Conservation (phyloP, 139 green algal species). For the Chlamydomonas sphaeroides region DNA sequence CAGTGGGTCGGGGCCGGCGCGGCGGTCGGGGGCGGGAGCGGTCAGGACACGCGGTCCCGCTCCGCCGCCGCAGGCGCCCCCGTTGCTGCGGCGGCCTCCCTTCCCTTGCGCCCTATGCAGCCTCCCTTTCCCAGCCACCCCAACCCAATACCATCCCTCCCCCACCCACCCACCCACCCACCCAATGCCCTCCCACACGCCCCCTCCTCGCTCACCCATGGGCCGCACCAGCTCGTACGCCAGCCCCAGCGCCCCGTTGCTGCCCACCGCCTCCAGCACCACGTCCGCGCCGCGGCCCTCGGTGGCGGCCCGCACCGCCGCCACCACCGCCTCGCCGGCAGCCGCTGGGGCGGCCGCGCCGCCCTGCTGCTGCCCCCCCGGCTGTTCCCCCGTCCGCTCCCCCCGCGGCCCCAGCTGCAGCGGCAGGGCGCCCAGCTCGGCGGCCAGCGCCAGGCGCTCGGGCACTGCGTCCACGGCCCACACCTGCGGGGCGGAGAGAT, state of each 20-base stretch:
- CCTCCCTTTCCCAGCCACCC: conserved; percentile 35
- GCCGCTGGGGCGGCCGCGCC: no score
- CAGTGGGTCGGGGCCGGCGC: no score
- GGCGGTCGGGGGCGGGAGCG: no score
- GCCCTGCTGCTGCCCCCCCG: no score
- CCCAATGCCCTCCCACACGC: conserved; percentile 4
- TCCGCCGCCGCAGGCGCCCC: no score
- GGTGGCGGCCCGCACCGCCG: conserved; percentile 45
- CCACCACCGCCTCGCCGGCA: background rate
- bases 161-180: no score
- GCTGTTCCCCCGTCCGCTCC: background rate
- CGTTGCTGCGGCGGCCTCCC: no score
- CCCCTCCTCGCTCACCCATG: no score
- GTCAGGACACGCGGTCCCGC: no score
- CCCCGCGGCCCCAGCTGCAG: conserved; percentile 28
- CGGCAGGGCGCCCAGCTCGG: conserved; percentile 53
- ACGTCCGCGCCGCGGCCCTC: conserved; percentile 66
- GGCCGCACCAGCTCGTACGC: conserved; percentile 71
- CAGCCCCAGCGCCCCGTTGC: conserved; percentile 48
- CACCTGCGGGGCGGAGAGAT: conserved; percentile 41
- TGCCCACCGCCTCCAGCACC: conserved; percentile 67
- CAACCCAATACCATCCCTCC: conserved; percentile 37
- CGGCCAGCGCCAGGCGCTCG: conserved; percentile 64
- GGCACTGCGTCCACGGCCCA: conserved; percentile 71
- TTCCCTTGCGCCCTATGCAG: background rate